A percentile compares a stretch with the other conserved stretches of the same genome.
phyloP scores from a whole-genome alignment of 140 eudicot species.

The Stevia rebaudiana region DNA sequence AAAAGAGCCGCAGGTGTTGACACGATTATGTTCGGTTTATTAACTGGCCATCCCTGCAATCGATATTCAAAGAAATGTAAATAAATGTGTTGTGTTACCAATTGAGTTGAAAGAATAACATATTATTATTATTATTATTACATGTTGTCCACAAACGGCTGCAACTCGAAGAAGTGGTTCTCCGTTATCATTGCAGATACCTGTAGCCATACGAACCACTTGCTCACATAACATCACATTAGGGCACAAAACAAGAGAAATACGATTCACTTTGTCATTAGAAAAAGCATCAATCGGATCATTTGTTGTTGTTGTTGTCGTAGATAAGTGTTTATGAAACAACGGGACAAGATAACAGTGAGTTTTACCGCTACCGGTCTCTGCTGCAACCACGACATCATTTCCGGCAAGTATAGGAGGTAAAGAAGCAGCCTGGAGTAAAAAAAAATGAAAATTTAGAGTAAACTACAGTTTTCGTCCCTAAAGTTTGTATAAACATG shows the following conservation, averaged over 20 bases:
- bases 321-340: constrained; percentile 42
- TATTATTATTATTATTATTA: not conserved
- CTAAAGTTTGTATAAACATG: too few species aligned
- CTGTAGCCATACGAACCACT: constrained; percentile 96
- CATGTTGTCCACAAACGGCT: constrained; percentile 90
- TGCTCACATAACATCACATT: constrained; percentile 95
- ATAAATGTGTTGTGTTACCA: not conserved
- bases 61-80: not conserved
- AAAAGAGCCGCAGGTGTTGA: constrained; percentile 96
- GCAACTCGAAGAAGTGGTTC: constrained; percentile 80
- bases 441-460: too few species aligned
- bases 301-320: constrained; percentile 10
- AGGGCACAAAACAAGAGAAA: constrained; percentile 91
- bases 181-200: constrained; percentile 44
- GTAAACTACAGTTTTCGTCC: too few species aligned
- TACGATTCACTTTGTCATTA: constrained; percentile 23
- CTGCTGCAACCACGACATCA: constrained; percentile 95
- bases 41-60: constrained; percentile 76
- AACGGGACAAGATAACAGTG: constrained; percentile 86
- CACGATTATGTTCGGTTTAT: constrained; percentile 70
- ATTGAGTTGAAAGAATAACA: not conserved
- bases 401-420: constrained; percentile 67
- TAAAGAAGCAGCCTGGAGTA: constrained; percentile 68
- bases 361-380: constrained; percentile 99
- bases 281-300: constrained; percentile 22